phyloP scores from a whole-genome alignment of 2,329 filamentous ascomycete species.

The Mycosphaerella arachidis region DNA sequence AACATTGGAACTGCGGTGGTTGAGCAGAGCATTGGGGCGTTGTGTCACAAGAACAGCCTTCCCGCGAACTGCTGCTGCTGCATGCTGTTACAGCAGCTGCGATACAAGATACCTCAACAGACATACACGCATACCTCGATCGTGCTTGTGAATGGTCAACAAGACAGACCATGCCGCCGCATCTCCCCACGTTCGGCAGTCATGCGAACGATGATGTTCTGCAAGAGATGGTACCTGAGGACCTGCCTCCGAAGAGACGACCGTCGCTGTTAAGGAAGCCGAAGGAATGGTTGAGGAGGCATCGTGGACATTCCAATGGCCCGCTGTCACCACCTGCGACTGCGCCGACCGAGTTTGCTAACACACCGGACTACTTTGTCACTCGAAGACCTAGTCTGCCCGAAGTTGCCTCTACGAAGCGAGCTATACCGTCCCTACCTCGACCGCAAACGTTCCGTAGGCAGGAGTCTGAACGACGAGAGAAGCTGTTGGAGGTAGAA shows the following conservation, averaged over 20 bases:
- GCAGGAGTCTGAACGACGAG: conserved; percentile 74
- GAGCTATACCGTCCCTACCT: conserved; percentile 65
- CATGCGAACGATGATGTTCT: conserved; percentile 18
- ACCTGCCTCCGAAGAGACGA: conserved; percentile 14
- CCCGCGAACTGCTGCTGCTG: neutral
- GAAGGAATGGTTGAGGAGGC: conserved; percentile 24
- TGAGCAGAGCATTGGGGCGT: neutral
- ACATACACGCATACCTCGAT: neutral
- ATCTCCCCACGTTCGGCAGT: conserved; percentile 29
- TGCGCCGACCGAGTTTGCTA: conserved; percentile 26
- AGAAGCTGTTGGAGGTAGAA: conserved; percentile 64
- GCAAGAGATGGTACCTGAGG: conserved; percentile 25
- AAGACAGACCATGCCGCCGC: conserved; percentile 29
- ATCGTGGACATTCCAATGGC: conserved; percentile 25
- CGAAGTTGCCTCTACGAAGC: conserved; percentile 25
- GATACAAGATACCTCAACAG: conserved; percentile 8
- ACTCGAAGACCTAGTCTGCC: conserved; percentile 20
- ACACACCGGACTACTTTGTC: conserved; percentile 22
- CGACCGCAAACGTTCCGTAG: conserved; percentile 74
- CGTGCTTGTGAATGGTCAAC: conserved; percentile 3
- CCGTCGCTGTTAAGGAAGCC: conserved; percentile 21
- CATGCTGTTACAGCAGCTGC: neutral
- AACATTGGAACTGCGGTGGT: neutral
- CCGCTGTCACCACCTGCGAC: conserved; percentile 14
- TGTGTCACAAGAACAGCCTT: neutral